Conservation (phyloP, 176 grass and related monocot genomes). For the Phoenix dactylifera region DNA sequence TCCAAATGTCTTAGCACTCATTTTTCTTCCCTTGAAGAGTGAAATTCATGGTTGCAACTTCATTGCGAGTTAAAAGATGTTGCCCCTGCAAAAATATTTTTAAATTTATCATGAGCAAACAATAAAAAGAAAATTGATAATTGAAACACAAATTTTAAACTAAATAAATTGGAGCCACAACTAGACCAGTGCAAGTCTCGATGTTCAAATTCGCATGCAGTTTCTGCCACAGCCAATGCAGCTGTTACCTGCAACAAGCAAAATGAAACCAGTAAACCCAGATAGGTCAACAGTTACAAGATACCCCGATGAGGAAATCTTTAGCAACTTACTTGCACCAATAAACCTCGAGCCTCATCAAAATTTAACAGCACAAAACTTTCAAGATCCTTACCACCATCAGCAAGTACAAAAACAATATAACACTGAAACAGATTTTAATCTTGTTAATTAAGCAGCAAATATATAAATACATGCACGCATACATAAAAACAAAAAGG, state of each 20-base stretch:
- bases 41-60: conserved; percentile 34
- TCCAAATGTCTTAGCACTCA: conserved; percentile 49
- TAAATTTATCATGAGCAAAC: conserved; percentile 1
- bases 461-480: not conserved
- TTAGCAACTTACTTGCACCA: conserved; percentile 58
- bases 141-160: conserved; percentile 6
- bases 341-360: conserved; percentile 61
- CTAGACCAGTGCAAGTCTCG: conserved; percentile 90
- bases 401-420: conserved; percentile 77
- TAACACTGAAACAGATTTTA: conserved; percentile 54
- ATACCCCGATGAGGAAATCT: conserved; percentile 4
- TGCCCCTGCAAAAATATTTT: conserved; percentile 52
- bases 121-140: conserved; percentile 5
- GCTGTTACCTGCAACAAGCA: conserved; percentile 43
- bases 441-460: not conserved
- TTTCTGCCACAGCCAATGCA: conserved; percentile 80
- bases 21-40: conserved; percentile 52
- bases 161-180: conserved; percentile 22
- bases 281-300: not conserved
- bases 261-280: not conserved
- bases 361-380: conserved; percentile 57
- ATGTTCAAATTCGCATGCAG: conserved; percentile 90
- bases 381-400: conserved; percentile 91
- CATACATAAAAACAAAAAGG: no score
- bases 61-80: conserved; percentile 73